Conservation (phyloP, 176 grass and related monocot species). For the Aegilops tauschii region DNA sequence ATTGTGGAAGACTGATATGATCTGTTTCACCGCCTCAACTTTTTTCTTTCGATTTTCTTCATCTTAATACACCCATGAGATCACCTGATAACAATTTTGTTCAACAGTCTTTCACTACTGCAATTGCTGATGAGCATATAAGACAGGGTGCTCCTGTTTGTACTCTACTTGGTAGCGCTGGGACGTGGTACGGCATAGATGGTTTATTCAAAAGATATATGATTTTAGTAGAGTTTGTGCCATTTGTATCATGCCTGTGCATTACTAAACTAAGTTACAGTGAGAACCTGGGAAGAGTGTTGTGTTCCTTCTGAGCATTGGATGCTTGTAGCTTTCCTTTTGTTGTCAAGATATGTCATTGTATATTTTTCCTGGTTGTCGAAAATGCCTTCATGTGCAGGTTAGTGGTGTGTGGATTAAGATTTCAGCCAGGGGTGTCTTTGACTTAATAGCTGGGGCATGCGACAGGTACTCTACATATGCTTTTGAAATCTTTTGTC, state of each 20-base stretch:
- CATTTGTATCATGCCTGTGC: neutral
- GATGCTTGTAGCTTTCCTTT: neutral
- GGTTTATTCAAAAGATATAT: neutral
- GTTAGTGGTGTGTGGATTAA: constrained; percentile 57
- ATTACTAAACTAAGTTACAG: neutral
- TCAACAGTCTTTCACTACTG: constrained; percentile 40
- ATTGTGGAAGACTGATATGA: neutral
- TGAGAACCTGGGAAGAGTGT: neutral
- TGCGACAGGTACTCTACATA: constrained; percentile 30
- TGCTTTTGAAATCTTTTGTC: neutral
- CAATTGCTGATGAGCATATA: constrained; percentile 52
- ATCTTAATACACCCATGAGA: constrained; percentile 25
- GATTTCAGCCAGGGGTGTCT: constrained; percentile 64
- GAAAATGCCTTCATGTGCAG: constrained; percentile 19
- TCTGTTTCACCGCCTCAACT: neutral
- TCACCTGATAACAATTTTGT: constrained; percentile 33
- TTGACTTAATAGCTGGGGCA: constrained; percentile 49
- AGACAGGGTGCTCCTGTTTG: constrained; percentile 35
- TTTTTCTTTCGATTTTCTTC: constrained; percentile 2
- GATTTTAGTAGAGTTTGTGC: neutral
- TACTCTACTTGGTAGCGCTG: constrained; percentile 22
- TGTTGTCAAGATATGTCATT: neutral
- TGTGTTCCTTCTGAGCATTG: neutral
- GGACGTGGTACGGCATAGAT: neutral
- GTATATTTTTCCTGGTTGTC: neutral